Evolutionary conservation across 257 asterid genomes (phyloP).

Genomic region (Rauvolfia tetraphylla): DNA sequence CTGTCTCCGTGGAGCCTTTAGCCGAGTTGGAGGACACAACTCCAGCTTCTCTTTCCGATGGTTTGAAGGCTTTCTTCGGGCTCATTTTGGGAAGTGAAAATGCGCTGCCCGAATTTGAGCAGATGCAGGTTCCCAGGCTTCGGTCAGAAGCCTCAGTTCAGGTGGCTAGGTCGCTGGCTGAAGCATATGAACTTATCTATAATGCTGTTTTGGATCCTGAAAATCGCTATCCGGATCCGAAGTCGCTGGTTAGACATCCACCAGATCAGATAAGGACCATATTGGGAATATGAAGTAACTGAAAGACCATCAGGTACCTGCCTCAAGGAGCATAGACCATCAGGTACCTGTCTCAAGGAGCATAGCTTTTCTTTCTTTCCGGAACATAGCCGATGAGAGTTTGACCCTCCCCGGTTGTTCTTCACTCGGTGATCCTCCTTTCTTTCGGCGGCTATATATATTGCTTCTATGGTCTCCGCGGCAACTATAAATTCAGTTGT

Average conservation of each 20-base stretch:
- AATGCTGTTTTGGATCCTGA: constrained; percentile 72
- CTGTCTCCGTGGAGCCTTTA: constrained; percentile 39
- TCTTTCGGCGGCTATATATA: neutral
- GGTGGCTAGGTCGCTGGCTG: constrained; percentile 68
- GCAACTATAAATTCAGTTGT: neutral
- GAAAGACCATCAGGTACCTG: neutral
- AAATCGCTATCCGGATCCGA: constrained; percentile 73
- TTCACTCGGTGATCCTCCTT: neutral
- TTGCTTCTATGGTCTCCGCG: neutral
- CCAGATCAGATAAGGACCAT: constrained; percentile 95
- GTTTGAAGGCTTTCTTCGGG: constrained; percentile 83
- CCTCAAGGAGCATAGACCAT: neutral
- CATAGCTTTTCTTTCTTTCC: neutral
- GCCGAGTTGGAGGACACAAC: constrained; percentile 69
- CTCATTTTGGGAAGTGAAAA: constrained; percentile 81
- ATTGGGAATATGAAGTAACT: constrained; percentile 63
- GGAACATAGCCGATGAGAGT: neutral
- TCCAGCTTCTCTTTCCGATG: constrained; percentile 68
- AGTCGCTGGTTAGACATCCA: constrained; percentile 87
- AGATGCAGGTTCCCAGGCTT: constrained; percentile 79
- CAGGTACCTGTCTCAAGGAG: neutral
- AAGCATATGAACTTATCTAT: constrained; percentile 69
- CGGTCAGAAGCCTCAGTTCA: constrained; percentile 71
- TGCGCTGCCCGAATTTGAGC: constrained; percentile 84
- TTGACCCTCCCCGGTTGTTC: neutral